Base-by-base conservation (phyloP, 2,329 filamentous ascomycete genomes). In the Aspergillus nomiae region DNA sequence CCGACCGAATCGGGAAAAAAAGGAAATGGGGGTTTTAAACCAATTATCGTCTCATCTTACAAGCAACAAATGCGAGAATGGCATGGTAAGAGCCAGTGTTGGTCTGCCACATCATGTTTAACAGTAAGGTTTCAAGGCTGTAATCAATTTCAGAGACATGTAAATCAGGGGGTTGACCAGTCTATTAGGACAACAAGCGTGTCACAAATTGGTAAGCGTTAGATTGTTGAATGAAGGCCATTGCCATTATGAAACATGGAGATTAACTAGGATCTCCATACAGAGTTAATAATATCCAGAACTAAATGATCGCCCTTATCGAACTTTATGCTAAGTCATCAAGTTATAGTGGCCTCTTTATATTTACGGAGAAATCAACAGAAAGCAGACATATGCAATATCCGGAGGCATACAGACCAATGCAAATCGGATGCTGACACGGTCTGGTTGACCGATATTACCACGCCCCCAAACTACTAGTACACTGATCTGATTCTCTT, bases 221-320 rank as follows among this genome's bases (percentile, higher is more conserved):
- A 46, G 26, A 50, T 53, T 45, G 28, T 41, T 59, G 58, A 30
- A 11, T 34, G 30, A 55, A 34, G 28, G 34, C 14, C 28, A 26
- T 50, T 50, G 34, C 41, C 19, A 21, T 61, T 21, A 38, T 57
- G 59, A 53, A 56, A 51, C 59, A 48, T 32, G 36, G 21, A n/a
- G 21, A 24, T 32, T 41, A 53, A 54, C 24, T 55, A 51, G 16
- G 48, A 51, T 51, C 28, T 51, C 26, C 30, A 51, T 41, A 53
- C 38, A 36, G 45, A 60, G 21, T 48, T 30, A 19, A 59, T 48
- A 55, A 48, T 36, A 61, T 50, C 24, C 56, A 26, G 36, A 54
- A 34, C 58, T 62, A 59, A 60, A 64, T 67, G 65, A 67, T 67
- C 63, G 61, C 58, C 63, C 48, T 60, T 62, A 59, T 63, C 58